Evolutionary conservation across 805 yeast species (phyloP).

Genomic region (Suhomyces kilbournensis): DNA sequence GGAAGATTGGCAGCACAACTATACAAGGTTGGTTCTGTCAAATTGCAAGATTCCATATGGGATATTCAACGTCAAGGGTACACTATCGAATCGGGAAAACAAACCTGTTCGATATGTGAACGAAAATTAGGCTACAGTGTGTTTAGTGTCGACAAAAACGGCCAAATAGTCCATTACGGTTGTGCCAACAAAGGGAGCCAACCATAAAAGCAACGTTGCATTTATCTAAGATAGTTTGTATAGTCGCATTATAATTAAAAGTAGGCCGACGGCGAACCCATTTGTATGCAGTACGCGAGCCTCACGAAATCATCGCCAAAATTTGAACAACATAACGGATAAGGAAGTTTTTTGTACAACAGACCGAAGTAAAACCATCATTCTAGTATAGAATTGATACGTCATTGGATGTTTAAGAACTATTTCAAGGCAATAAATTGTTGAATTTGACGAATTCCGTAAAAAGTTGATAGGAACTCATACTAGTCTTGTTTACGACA

Average conservation of each 20-base stretch:
- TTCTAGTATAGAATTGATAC: neutral
- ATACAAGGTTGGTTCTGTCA: conserved; percentile 51
- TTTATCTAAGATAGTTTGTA: neutral
- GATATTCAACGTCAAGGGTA: conserved; percentile 33
- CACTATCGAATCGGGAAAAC: conserved; percentile 36
- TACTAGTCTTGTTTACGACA: neutral
- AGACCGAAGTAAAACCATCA: neutral
- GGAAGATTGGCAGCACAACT: conserved; percentile 46
- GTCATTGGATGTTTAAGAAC: neutral
- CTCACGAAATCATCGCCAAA: neutral
- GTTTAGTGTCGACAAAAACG: conserved; percentile 46
- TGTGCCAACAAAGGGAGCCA: conserved; percentile 30
- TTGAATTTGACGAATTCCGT: neutral
- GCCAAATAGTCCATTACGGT: conserved; percentile 54
- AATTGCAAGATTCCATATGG: conserved; percentile 44
- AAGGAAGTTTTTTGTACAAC: neutral
- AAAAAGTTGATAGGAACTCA: neutral
- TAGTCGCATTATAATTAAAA: neutral
- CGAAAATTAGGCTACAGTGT: conserved; percentile 55
- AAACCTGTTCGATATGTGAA: conserved; percentile 58
- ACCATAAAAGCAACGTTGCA: neutral
- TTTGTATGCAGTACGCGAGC: neutral
- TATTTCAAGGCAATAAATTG: neutral
- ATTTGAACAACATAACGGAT: neutral
- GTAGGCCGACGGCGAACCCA: neutral